Conservation (phyloP, 2,329 filamentous ascomycete species). For the Emydomyces testavorans region DNA sequence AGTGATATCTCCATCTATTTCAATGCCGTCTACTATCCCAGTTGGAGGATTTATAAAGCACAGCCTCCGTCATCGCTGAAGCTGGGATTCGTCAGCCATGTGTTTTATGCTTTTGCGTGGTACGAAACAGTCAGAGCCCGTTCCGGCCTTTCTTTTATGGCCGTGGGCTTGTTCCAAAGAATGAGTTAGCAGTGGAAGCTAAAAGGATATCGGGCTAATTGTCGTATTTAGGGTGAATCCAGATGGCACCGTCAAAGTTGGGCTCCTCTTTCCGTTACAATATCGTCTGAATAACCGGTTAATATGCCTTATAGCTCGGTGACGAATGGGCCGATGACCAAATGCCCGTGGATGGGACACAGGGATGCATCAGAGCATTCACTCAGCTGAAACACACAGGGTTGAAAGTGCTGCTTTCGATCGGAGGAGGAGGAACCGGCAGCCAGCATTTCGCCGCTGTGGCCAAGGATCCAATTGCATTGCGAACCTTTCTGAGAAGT, state of each 20-base stretch:
- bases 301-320: constrained; percentile 47
- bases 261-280: constrained; percentile 31
- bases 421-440: constrained; percentile 56
- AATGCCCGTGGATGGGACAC: constrained; percentile 59
- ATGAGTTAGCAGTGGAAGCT: too few species aligned
- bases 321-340: constrained; percentile 67
- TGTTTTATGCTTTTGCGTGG: constrained; percentile 72
- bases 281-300: constrained; percentile 10
- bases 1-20: constrained; percentile 34
- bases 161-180: background rate
- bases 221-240: constrained; percentile 45
- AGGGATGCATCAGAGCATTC: constrained; percentile 61
- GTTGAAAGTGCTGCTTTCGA: constrained; percentile 63
- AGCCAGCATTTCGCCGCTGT: constrained; percentile 57
- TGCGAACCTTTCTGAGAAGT: constrained; percentile 60
- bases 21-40: constrained; percentile 80
- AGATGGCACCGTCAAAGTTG: constrained; percentile 65
- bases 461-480: constrained; percentile 47
- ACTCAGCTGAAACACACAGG: constrained; percentile 61
- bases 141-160: too few species aligned
- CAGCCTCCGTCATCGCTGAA: constrained; percentile 64
- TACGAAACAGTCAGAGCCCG: constrained; percentile 25
- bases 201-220: too few species aligned
- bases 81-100: constrained; percentile 64
- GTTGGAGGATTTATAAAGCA: constrained; percentile 59